Conservation (phyloP, 2,329 filamentous ascomycete species). For the Colletotrichum sublineola region DNA sequence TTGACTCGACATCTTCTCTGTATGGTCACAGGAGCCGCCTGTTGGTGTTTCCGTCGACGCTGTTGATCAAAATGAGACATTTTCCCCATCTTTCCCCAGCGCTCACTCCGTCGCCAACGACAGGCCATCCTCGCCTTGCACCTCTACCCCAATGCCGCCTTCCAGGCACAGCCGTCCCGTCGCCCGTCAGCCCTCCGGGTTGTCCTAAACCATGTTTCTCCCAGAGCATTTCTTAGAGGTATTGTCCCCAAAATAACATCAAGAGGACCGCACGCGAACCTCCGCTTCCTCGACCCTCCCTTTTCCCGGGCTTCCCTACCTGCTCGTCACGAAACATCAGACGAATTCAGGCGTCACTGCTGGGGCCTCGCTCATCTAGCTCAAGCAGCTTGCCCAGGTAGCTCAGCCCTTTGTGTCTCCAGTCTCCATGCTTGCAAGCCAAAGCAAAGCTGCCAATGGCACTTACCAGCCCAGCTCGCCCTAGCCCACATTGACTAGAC, state of each 20-base stretch:
- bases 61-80: constrained; percentile 36
- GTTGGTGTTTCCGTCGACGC: constrained; percentile 16
- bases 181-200: background rate
- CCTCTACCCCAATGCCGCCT: background rate
- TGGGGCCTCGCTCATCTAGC: constrained; percentile 18
- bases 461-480: constrained; percentile 5
- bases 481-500: constrained; percentile 1
- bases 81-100: constrained; percentile 30
- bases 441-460: constrained; percentile 19
- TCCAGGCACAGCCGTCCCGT: background rate
- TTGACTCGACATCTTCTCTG: constrained; percentile 33
- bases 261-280: constrained; percentile 18
- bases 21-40: constrained; percentile 20
- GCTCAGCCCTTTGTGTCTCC: constrained; percentile 20
- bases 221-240: constrained; percentile 8
- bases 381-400: constrained; percentile 13
- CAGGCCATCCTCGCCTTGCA: constrained; percentile 30
- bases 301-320: background rate
- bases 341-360: constrained; percentile 7
- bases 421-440: constrained; percentile 6
- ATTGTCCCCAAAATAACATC: constrained; percentile 1
- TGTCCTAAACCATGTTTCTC: constrained; percentile 5
- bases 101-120: constrained; percentile 22
- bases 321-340: constrained; percentile 16
- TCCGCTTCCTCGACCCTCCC: constrained; percentile 4